These are phyloP conservation scores for Russula ochroleuca DNA, from an alignment of 768 basidiomycete genomes.

Conservation along the genomic window DNA sequence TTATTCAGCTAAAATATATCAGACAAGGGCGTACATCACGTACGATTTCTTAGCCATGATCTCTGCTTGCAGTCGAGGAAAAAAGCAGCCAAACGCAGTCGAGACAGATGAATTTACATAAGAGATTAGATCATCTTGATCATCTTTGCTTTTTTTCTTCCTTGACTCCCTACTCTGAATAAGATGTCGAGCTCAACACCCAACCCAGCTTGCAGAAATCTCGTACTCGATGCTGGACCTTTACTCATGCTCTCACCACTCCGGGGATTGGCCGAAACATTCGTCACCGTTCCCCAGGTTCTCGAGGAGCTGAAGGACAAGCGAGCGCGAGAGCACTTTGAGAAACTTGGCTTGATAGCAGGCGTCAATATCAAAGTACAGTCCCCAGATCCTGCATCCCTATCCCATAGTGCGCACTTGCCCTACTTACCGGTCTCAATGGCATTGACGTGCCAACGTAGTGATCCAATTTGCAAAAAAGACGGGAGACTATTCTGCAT, in stretches of 20 bases:
- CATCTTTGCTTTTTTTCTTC: background rate
- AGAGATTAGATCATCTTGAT: background rate
- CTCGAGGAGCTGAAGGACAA: conserved; percentile 86
- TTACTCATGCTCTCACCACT: conserved; percentile 85
- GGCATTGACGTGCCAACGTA: conserved; percentile 36
- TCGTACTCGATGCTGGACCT: conserved; percentile 93
- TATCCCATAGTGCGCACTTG: conserved; percentile 52
- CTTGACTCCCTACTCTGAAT: background rate
- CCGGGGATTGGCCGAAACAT: conserved; percentile 81
- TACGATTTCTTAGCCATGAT: conserved; percentile 29
- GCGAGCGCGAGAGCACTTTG: conserved; percentile 81
- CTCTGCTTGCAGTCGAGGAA: background rate
- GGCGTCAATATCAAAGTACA: conserved; percentile 71
- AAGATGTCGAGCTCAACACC: conserved; percentile 25
- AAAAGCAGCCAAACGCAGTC: background rate
- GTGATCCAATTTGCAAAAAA: conserved; percentile 91
- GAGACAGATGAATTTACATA: background rate
- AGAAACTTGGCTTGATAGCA: conserved; percentile 67
- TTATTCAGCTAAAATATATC: conserved; percentile 11
- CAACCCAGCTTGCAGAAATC: conserved; percentile 58
- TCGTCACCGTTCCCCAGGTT: conserved; percentile 86
- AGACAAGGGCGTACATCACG: conserved; percentile 5
- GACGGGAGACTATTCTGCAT: conserved; percentile 91
- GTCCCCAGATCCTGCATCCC: conserved; percentile 62
- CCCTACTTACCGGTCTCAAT: background rate